These are phyloP conservation scores for Aureobasidium lini DNA, from an alignment of 2,329 filamentous ascomycete species.

Conservation along the genomic window DNA sequence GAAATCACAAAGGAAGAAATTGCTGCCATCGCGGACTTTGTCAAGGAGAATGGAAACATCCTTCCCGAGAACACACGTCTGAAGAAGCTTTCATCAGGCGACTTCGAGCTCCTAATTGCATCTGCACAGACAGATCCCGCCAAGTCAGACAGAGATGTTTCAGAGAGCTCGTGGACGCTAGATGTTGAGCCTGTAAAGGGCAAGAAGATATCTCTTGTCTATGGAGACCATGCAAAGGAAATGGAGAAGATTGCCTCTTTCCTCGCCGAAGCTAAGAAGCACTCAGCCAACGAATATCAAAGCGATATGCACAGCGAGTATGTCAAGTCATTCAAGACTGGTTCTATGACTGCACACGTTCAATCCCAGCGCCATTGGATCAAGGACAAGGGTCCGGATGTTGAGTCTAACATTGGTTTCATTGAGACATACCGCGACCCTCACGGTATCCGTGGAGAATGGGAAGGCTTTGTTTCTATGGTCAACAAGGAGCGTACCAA, in stretches of 20 bases:
- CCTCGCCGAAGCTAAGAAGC: slow-evolving; percentile 40
- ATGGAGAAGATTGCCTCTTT: slow-evolving; percentile 40
- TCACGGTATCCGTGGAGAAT: slow-evolving; percentile 47
- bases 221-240: slow-evolving; percentile 39
- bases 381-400: slow-evolving; percentile 42
- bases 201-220: slow-evolving; percentile 39
- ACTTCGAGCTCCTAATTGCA: slow-evolving; percentile 43
- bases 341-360: slow-evolving; percentile 43
- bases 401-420: slow-evolving; percentile 48
- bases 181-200: slow-evolving; percentile 33
- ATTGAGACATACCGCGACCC: slow-evolving; percentile 50
- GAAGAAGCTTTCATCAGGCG: slow-evolving; percentile 35
- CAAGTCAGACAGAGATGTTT: slow-evolving; percentile 33
- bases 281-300: slow-evolving; percentile 40
- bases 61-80: slow-evolving; percentile 45
- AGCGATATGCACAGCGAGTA: slow-evolving; percentile 35
- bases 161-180: slow-evolving; percentile 39
- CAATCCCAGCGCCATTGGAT: slow-evolving; percentile 48
- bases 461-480: slow-evolving; percentile 48
- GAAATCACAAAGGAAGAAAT: slow-evolving; percentile 43
- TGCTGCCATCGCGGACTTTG: slow-evolving; percentile 37
- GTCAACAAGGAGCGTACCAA: slow-evolving; percentile 87
- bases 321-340: slow-evolving; percentile 43
- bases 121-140: slow-evolving; percentile 36
- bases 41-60: slow-evolving; percentile 37